Base-by-base conservation (phyloP, 164 flowering plant species). In the Vitis vinifera region DNA sequence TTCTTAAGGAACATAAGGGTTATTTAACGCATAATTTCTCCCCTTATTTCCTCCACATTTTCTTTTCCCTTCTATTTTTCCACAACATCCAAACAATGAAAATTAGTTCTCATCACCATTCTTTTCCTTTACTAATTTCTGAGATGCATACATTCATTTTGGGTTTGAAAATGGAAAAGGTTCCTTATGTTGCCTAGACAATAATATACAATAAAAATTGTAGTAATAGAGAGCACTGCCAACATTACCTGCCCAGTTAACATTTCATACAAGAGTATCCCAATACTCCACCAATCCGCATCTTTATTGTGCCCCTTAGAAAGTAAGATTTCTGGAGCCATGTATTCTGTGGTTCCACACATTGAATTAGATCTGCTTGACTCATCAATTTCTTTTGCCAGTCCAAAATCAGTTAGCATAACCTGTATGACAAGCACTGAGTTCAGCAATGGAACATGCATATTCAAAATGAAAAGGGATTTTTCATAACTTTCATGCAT, bases 251-350 rank as follows among this genome's bases (percentile, higher is more conserved):
- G 77, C 59, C 94, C 94, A 49, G 71, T 80, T 23, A 88, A 75
- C 97, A 90, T 92, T 81, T 92, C 96, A 80, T 77, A 92, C 80
- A 92, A 66, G 31, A 92, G 91, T 65, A 92, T 84, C 49, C 96
- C 97, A 29, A 86, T 78, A 65, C 97, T 92, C 96, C 97, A 92
- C 97, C 97, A 90, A 78, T 92, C 96, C 50, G 94, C 96, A 80
- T 82, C 85, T 78, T 92, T 92, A 69, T 91, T 88, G 77, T 92
- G 97, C 13, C 97, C 97, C 76, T 87, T 92, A 1, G 89, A 73
- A 31, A 74, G 77, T 60, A 92, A 73, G 67, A 92, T 90, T 76
- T 92, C 96, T 3, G 94, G 97, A 71, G 97, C 94, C 97, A 92
- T 92, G 82, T 92, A 92, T 63, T 92, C 97, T n/a, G 90, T 87